Percentiles rank a stretch among this genome's conserved stretches.
Conservation (phyloP, 352 stramenopile species). For the Elongisporangium prolatum region DNA sequence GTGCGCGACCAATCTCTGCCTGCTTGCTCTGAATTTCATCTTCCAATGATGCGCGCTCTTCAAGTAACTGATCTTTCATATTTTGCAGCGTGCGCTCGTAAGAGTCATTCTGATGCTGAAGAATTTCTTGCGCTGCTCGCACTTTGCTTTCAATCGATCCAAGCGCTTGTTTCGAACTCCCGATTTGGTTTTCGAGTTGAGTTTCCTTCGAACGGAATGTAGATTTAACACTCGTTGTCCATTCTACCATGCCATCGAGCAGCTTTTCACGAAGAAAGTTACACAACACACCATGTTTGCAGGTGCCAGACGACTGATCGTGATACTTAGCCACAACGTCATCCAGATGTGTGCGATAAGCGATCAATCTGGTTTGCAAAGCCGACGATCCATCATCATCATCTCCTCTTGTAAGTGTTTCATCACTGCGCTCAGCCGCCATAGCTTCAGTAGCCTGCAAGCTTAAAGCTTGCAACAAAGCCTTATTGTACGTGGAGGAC, state of each 20-base stretch:
- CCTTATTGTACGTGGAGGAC: constrained; percentile 42
- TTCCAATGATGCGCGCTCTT: constrained; percentile 35
- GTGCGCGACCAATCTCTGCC: constrained; percentile 45
- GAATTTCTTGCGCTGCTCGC: constrained; percentile 44
- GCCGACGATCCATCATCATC: constrained; percentile 19
- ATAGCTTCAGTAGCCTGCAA: constrained; percentile 10
- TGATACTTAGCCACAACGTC: constrained; percentile 42
- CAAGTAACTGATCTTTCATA: constrained; percentile 44
- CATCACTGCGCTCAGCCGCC: background rate
- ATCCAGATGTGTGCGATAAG: constrained; percentile 31
- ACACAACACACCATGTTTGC: constrained; percentile 25
- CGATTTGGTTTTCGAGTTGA: constrained; percentile 30
- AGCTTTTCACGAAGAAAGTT: constrained; percentile 48
- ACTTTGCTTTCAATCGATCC: constrained; percentile 54
- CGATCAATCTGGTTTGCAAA: constrained; percentile 31
- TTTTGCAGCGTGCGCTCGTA: constrained; percentile 54
- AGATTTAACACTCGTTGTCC: constrained; percentile 40
- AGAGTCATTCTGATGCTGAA: constrained; percentile 57
- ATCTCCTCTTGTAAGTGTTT: constrained; percentile 7
- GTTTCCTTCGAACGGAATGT: constrained; percentile 42
- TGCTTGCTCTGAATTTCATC: constrained; percentile 63
- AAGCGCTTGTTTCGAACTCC: constrained; percentile 37
- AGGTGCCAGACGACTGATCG: constrained; percentile 19
- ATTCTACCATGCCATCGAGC: constrained; percentile 51
- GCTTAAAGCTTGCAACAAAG: constrained; percentile 38